phyloP scores from a whole-genome alignment of 2,329 filamentous ascomycete genomes.

The Cladobotryum mycophilum region DNA sequence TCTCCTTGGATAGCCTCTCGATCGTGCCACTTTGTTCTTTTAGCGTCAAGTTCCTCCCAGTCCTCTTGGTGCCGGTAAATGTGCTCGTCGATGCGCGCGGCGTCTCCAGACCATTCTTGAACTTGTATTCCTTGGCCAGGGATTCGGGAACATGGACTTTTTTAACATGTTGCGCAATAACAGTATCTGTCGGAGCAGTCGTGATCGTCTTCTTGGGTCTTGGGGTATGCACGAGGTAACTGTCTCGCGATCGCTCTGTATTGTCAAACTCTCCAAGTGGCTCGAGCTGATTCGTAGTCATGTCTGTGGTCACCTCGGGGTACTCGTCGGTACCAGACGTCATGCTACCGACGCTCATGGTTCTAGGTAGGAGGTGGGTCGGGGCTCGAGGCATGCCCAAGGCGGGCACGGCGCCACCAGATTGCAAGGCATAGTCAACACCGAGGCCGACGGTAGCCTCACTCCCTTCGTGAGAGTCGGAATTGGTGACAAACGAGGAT shows the following conservation, averaged over 20 bases:
- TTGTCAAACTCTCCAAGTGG: conserved; percentile 44
- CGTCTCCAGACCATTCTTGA: conserved; percentile 60
- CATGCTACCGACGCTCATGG: conserved; percentile 85
- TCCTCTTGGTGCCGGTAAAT: conserved; percentile 38
- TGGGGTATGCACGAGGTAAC: conserved; percentile 61
- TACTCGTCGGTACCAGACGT: conserved; percentile 62
- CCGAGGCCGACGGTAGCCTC: conserved; percentile 63
- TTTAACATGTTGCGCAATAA: conserved; percentile 79
- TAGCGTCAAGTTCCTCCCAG: conserved; percentile 70
- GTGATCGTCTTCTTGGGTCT: conserved; percentile 47
- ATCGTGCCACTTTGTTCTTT: conserved; percentile 98
- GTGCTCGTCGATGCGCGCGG: conserved; percentile 50
- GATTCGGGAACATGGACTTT: conserved; percentile 89
- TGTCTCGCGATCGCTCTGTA: conserved; percentile 32
- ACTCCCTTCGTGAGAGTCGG: conserved; percentile 55
- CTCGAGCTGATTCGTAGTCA: conserved; percentile 38
- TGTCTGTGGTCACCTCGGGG: conserved; percentile 30
- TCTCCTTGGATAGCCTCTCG: conserved; percentile 92
- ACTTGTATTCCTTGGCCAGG: conserved; percentile 77
- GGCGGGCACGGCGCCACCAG: conserved; percentile 65
- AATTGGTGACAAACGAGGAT: conserved; percentile 51
- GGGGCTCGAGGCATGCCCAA: conserved; percentile 42
- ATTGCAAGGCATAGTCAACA: conserved; percentile 75
- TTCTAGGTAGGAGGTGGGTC: conserved; percentile 58
- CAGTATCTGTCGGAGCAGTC: conserved; percentile 73